These are phyloP conservation scores for Paramyrothecium roridum DNA, from an alignment of 2,329 filamentous ascomycete genomes.

Conservation along the genomic window DNA sequence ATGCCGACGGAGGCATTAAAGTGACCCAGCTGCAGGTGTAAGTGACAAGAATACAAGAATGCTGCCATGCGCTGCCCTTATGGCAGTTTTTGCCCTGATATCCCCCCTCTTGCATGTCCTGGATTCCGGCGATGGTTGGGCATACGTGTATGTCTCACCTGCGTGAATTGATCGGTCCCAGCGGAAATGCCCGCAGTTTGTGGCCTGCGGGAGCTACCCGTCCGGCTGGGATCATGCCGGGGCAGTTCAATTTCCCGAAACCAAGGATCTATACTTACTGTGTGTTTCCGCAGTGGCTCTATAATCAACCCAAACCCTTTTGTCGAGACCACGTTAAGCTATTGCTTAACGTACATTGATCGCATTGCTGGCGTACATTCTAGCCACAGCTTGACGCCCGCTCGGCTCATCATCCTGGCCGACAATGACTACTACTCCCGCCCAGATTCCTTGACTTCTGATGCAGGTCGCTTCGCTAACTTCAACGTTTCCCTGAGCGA, in stretches of 20 bases:
- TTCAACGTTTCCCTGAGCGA: conserved; percentile 73
- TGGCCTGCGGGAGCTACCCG: too few species aligned
- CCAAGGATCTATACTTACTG: conserved; percentile 3
- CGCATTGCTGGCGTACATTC: conserved; percentile 31
- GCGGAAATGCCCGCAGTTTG: too few species aligned
- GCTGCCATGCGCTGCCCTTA: background rate
- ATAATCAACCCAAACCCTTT: conserved; percentile 67
- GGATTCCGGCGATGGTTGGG: background rate
- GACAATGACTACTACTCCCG: conserved; percentile 96
- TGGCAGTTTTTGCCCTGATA: background rate
- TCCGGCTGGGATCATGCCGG: too few species aligned
- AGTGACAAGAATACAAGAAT: conserved; percentile 33
- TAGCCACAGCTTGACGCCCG: conserved; percentile 56
- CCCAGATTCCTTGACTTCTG: conserved; percentile 24
- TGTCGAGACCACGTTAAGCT: conserved; percentile 86
- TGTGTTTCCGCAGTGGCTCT: conserved; percentile 34
- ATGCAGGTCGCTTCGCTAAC: conserved; percentile 62
- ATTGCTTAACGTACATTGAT: conserved; percentile 79
- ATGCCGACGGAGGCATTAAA: conserved; percentile 73
- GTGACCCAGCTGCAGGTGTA: conserved; percentile 78
- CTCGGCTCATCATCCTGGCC: conserved; percentile 81
- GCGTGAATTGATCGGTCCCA: too few species aligned
- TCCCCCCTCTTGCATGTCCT: background rate
- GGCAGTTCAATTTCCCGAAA: background rate
- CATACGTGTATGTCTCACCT: background rate